These are phyloP conservation scores for Aspergillus coremiiformis DNA, from an alignment of 495 filamentous ascomycete species.

Conservation along the genomic window DNA sequence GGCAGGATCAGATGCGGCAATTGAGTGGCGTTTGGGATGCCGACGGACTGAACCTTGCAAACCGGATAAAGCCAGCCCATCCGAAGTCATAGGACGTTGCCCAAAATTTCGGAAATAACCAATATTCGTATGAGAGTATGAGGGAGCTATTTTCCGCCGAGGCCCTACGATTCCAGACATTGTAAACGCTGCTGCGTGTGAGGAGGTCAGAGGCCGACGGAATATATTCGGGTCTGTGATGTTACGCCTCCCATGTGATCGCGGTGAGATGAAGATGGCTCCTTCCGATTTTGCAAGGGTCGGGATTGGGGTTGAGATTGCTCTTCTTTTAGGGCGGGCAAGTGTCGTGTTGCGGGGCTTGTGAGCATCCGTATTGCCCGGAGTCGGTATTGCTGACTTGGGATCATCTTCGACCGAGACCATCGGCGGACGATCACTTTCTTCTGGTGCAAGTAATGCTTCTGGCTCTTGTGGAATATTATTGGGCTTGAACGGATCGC, in stretches of 20 bases:
- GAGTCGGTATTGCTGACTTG: conserved; percentile 13
- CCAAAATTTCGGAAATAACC: conserved; percentile 5
- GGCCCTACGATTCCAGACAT: conserved; percentile 9
- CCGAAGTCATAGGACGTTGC: conserved; percentile 23
- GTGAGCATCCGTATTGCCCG: conserved; percentile 15
- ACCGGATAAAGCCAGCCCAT: conserved; percentile 24
- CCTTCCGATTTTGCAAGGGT: conserved; percentile 21
- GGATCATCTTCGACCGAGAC: conserved; percentile 23
- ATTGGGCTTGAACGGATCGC: conserved; percentile 27
- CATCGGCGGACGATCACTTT: conserved; percentile 14
- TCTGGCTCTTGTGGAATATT: conserved; percentile 3
- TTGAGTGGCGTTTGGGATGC: conserved; percentile 39
- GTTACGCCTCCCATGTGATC: conserved; percentile 28
- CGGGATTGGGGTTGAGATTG: conserved; percentile 26
- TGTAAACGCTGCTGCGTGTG: conserved; percentile 13
- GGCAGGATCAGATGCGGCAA: conserved; percentile 58
- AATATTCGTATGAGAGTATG: conserved; percentile 19
- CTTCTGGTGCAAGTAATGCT: conserved; percentile 4
- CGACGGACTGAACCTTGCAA: conserved; percentile 30
- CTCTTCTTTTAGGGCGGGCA: conserved; percentile 30
- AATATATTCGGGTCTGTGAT: conserved; percentile 39
- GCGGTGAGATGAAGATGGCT: conserved; percentile 16
- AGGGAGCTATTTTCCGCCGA: conserved; percentile 10
- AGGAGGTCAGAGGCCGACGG: conserved; percentile 23
- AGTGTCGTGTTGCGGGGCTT: conserved; percentile 23